Evolutionary conservation across 2,329 filamentous ascomycete species (phyloP).

Genomic region (Fusarium nelsonii): DNA sequence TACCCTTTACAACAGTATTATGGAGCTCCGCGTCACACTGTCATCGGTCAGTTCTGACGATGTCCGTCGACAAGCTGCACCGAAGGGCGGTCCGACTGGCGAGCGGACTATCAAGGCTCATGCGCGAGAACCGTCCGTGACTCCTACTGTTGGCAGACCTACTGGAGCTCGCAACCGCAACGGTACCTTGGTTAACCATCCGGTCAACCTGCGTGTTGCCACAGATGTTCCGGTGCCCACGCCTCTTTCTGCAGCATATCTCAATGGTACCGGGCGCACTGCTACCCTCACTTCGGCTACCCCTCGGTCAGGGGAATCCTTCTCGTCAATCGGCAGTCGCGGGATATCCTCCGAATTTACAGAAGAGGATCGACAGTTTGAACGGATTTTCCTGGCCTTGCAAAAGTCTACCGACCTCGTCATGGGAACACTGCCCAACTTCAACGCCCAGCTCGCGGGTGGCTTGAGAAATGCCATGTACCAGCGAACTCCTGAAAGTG

Average conservation of each 20-base stretch:
- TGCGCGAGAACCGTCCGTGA: conserved; percentile 64
- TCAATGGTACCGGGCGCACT: conserved; percentile 64
- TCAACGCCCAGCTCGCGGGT: conserved; percentile 74
- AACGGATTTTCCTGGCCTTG: conserved; percentile 82
- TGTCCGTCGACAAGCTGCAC: conserved; percentile 32
- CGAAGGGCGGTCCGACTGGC: conserved; percentile 38
- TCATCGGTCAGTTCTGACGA: conserved; percentile 51
- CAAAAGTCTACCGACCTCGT: conserved; percentile 80
- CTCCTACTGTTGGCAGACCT: conserved; percentile 65
- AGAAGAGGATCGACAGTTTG: conserved; percentile 85
- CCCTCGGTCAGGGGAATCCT: conserved; percentile 85
- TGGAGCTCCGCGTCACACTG: conserved; percentile 71
- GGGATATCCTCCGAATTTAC: conserved; percentile 70
- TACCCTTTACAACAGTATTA: conserved; percentile 75
- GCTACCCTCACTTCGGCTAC: conserved; percentile 72
- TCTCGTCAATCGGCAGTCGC: conserved; percentile 66
- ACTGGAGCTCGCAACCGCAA: conserved; percentile 50
- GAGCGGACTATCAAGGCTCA: conserved; percentile 65
- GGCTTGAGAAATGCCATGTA: conserved; percentile 74
- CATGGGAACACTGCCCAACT: conserved; percentile 76
- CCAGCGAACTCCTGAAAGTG: conserved; percentile 68
- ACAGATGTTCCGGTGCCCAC: conserved; percentile 62
- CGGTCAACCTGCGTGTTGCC: conserved; percentile 66
- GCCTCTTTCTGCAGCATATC: conserved; percentile 57
- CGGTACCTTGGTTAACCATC: conserved; percentile 60